Conservation (phyloP, 2,329 filamentous ascomycete species). For the Diplodia sapinea region DNA sequence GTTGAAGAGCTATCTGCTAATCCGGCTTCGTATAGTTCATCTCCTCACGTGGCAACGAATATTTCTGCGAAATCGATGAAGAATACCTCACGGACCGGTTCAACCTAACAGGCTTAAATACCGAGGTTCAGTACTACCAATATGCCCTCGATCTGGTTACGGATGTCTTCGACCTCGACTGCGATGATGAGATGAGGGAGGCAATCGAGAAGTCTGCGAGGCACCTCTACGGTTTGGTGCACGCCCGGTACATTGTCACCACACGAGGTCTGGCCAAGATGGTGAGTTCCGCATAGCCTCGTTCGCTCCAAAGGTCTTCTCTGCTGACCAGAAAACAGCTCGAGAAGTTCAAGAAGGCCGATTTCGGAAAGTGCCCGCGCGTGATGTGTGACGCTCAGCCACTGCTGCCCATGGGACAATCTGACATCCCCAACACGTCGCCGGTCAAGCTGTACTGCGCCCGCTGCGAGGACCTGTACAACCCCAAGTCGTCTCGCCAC, state of each 20-base stretch:
- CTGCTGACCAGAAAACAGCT: slow-evolving; percentile 62
- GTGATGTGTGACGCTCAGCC: slow-evolving; percentile 94
- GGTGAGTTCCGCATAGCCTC: slow-evolving; percentile 59
- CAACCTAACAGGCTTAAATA: slow-evolving; percentile 96
- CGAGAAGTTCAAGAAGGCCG: slow-evolving; percentile 97
- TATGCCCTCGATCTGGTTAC: slow-evolving; percentile 97
- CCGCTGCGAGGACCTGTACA: slow-evolving; percentile 97
- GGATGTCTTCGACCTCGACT: slow-evolving; percentile 97
- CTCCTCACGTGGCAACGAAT: slow-evolving; percentile 95
- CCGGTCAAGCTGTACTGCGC: slow-evolving; percentile 97
- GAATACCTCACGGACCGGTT: slow-evolving; percentile 98
- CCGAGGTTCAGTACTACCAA: slow-evolving; percentile 98
- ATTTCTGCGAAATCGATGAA: slow-evolving; percentile 99
- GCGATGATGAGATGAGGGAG: slow-evolving; percentile 97
- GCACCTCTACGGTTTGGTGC: slow-evolving; percentile 93
- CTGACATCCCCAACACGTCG: slow-evolving; percentile 84
- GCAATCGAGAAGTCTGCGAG: slow-evolving; percentile 96
- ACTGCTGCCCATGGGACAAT: slow-evolving; percentile 91
- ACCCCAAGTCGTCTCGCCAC: slow-evolving; percentile 96
- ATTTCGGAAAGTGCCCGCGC: slow-evolving; percentile 97
- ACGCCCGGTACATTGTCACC: slow-evolving; percentile 95
- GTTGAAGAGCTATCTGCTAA: not conserved
- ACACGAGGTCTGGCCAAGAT: slow-evolving; percentile 94
- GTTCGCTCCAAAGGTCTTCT: not conserved
- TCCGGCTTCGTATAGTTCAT: slow-evolving; percentile 74